These are phyloP conservation scores for Exophiala aquamarina DNA, from an alignment of 2,329 filamentous ascomycete species.

Conservation along the genomic window DNA sequence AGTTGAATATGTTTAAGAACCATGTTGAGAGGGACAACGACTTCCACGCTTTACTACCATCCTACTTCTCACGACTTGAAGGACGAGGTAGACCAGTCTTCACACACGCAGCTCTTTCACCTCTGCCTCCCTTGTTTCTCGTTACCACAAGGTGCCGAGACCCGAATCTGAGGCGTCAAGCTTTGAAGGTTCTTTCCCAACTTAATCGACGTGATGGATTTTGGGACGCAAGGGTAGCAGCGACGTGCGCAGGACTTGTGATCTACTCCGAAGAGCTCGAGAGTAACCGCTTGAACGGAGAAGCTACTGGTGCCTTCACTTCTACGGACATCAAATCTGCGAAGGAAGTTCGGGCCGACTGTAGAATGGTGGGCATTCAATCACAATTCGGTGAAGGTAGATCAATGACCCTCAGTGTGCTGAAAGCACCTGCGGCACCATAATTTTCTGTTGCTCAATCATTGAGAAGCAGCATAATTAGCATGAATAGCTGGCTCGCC, in stretches of 20 bases:
- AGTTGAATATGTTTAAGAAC: not conserved
- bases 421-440: too few relatives aligned
- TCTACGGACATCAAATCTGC: not conserved
- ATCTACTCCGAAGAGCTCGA: conserved; percentile 3
- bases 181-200: not conserved
- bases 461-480: too few relatives aligned
- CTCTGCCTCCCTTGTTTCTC: not conserved
- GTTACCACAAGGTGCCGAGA: conserved; percentile 1
- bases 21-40: not conserved
- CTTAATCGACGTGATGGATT: conserved; percentile 6
- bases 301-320: not conserved
- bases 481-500: too few relatives aligned
- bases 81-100: conserved; percentile 1
- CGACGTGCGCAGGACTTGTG: not conserved
- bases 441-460: too few relatives aligned
- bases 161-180: conserved; percentile 1
- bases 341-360: not conserved
- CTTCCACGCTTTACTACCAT: conserved; percentile 1
- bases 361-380: not conserved
- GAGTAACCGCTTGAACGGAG: not conserved
- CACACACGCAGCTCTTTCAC: conserved; percentile 2
- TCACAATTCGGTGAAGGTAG: conserved; percentile 1
- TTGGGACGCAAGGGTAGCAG: conserved; percentile 1
- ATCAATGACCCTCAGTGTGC: conserved; percentile 1
- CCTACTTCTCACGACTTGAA: conserved; percentile 3